Evolutionary conservation across 177 flowering plant species (phyloP).

Genomic region (Vitis hybrid): DNA sequence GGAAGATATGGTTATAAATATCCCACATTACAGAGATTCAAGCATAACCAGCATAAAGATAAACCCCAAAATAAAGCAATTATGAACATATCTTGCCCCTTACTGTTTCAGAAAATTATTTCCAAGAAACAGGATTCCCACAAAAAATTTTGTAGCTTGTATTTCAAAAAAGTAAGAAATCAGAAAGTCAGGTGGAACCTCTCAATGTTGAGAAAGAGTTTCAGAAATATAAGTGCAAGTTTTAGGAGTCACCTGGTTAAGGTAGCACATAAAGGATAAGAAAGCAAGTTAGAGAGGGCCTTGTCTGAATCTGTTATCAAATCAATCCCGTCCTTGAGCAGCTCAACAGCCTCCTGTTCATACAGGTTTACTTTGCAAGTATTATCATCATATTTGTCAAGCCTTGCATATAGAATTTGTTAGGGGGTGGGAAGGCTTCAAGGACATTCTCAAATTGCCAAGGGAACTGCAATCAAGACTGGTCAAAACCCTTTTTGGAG

Average conservation of each 20-base stretch:
- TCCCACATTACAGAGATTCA: not conserved
- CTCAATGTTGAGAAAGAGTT: not conserved
- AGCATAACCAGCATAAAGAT: not conserved
- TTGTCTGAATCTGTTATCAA: conserved; percentile 79
- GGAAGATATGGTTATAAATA: not conserved
- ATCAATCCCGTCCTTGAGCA: conserved; percentile 88
- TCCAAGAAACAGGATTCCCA: too few relatives aligned
- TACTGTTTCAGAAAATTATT: too few relatives aligned
- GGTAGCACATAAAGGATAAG: conserved; percentile 73
- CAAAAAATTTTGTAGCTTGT: not conserved
- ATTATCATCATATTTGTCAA: not conserved
- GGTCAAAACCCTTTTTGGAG: too few relatives aligned
- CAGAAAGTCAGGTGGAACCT: not conserved
- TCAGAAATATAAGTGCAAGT: not conserved
- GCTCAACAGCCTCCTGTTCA: conserved; percentile 69
- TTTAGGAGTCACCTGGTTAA: conserved; percentile 57
- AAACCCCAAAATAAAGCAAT: too few relatives aligned
- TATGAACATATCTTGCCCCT: too few relatives aligned
- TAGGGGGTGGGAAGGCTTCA: too few relatives aligned
- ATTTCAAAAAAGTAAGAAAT: not conserved
- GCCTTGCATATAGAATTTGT: not conserved
- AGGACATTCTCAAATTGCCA: too few relatives aligned
- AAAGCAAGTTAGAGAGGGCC: conserved; percentile 65
- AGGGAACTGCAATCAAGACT: too few relatives aligned
- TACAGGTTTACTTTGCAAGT: conserved; percentile 4